Percentiles rank a stretch among this genome's conserved stretches.
phyloP scores from a whole-genome alignment of 2,329 filamentous ascomycete species.

The Tolypocladium endophyticum region DNA sequence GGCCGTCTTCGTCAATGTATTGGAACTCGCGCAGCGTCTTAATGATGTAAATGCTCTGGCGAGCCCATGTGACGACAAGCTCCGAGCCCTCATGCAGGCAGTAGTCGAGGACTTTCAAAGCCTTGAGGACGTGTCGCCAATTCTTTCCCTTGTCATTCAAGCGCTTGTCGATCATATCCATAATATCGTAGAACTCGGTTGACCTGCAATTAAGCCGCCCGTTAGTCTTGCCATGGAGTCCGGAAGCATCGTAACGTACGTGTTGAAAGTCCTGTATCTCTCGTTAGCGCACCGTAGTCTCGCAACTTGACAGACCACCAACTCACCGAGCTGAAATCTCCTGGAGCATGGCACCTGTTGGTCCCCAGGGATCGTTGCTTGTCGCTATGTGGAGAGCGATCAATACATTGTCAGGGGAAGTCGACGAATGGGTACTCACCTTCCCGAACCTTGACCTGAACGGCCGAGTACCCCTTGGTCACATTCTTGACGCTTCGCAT shows the following conservation, averaged over 20 bases:
- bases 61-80: constrained; percentile 92
- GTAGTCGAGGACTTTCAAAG: constrained; percentile 94
- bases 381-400: constrained; percentile 53
- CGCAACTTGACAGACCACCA: constrained; percentile 18
- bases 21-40: constrained; percentile 96
- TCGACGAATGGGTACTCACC: constrained; percentile 41
- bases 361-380: constrained; percentile 97
- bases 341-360: constrained; percentile 49
- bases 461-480: constrained; percentile 93
- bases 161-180: constrained; percentile 99
- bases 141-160: constrained; percentile 99
- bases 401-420: not conserved
- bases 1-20: constrained; percentile 89
- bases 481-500: constrained; percentile 98
- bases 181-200: constrained; percentile 97
- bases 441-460: constrained; percentile 98
- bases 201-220: constrained; percentile 45
- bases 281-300: not conserved
- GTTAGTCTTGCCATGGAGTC: not conserved
- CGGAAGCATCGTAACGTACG: constrained; percentile 49
- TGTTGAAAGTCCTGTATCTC: constrained; percentile 72
- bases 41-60: constrained; percentile 97
- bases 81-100: constrained; percentile 96
- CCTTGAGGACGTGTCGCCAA: constrained; percentile 96
- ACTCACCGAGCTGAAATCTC: constrained; percentile 21